Evolutionary conservation across 2,329 filamentous ascomycete species (phyloP).

Genomic region (Colletotrichum sp.): DNA sequence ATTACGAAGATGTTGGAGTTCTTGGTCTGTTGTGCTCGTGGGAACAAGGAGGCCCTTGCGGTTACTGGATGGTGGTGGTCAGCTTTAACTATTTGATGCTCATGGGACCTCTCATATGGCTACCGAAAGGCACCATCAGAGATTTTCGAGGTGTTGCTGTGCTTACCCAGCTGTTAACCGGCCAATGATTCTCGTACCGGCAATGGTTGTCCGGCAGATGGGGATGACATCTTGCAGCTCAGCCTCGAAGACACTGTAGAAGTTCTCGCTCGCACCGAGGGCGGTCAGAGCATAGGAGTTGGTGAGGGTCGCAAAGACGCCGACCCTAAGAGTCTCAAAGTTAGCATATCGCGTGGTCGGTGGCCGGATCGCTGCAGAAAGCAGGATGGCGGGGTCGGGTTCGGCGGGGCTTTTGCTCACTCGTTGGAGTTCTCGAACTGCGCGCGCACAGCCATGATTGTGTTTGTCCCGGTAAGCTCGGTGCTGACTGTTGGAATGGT

Average conservation of each 20-base stretch:
- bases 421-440: constrained; percentile 93
- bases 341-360: constrained; percentile 24
- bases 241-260: constrained; percentile 98
- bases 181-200: constrained; percentile 94
- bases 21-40: constrained; percentile 95
- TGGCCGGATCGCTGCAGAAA: not conserved
- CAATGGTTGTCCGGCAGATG: constrained; percentile 95
- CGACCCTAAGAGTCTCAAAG: constrained; percentile 68
- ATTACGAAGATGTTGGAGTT: constrained; percentile 96
- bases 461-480: not conserved
- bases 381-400: constrained; percentile 22
- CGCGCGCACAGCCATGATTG: constrained; percentile 69
- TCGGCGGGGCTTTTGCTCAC: constrained; percentile 55
- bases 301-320: constrained; percentile 95
- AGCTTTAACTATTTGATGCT: not conserved
- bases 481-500: not conserved
- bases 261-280: constrained; percentile 96
- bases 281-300: constrained; percentile 97
- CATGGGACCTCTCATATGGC: not conserved
- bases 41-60: constrained; percentile 95
- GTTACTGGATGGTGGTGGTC: constrained; percentile 63
- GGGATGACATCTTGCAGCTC: constrained; percentile 97
- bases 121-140: not conserved
- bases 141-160: not conserved
- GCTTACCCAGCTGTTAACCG: constrained; percentile 87